Evolutionary conservation across 352 stramenopile genomes (phyloP).

Genomic region (Pythium myriotylum): DNA sequence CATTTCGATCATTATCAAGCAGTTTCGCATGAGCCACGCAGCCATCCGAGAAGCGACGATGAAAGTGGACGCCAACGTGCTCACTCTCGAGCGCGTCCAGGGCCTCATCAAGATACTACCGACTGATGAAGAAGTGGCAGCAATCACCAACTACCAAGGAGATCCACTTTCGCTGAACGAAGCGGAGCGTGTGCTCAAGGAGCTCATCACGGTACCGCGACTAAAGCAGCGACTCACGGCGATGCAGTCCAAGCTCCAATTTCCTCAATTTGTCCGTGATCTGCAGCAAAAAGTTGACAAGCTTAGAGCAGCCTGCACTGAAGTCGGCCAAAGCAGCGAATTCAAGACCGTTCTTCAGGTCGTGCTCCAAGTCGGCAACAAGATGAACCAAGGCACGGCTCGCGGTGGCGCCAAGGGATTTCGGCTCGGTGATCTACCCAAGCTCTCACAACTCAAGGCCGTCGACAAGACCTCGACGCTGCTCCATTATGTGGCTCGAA

Average conservation of each 20-base stretch:
- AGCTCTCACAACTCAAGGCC: conserved; percentile 72
- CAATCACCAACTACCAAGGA: conserved; percentile 65
- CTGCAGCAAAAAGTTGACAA: conserved; percentile 70
- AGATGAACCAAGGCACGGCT: conserved; percentile 82
- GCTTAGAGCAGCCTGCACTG: conserved; percentile 53
- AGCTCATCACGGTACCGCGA: conserved; percentile 72
- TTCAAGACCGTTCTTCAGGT: conserved; percentile 71
- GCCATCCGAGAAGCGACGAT: conserved; percentile 82
- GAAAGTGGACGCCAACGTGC: conserved; percentile 73
- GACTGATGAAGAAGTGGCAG: conserved; percentile 83
- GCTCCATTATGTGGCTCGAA: conserved; percentile 73
- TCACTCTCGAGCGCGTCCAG: conserved; percentile 83
- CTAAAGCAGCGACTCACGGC: conserved; percentile 65
- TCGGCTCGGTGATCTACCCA: conserved; percentile 60
- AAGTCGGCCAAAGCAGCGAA: conserved; percentile 65
- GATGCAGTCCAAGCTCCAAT: conserved; percentile 67
- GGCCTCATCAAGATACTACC: conserved; percentile 88
- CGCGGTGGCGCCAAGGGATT: conserved; percentile 77
- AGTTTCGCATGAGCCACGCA: conserved; percentile 92
- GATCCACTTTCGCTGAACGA: conserved; percentile 71
- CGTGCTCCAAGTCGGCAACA: conserved; percentile 83
- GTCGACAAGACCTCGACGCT: conserved; percentile 64
- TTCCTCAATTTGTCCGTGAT: conserved; percentile 61
- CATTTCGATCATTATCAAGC: conserved; percentile 97
- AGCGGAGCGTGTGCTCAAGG: conserved; percentile 77